These are phyloP conservation scores for Mortierella sp. DNA, from an alignment of 371 early-diverging fungal genomes.

Conservation along the genomic window DNA sequence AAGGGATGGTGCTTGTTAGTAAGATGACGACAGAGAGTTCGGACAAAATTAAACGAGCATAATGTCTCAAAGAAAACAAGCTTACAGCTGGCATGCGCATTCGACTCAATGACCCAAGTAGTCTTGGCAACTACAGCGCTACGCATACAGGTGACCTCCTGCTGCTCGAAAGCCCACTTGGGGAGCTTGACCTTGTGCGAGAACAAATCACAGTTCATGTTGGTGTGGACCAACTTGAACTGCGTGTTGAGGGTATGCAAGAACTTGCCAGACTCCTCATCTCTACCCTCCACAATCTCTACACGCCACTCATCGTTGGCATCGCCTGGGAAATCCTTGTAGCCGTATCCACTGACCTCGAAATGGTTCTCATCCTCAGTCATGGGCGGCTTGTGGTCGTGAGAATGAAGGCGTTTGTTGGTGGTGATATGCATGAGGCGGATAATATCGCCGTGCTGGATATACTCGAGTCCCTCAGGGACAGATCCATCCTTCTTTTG, in stretches of 20 bases:
- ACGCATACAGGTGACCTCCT: conserved; percentile 92
- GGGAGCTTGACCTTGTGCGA: conserved; percentile 89
- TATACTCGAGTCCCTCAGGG: conserved; percentile 62
- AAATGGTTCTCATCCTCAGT: conserved; percentile 92
- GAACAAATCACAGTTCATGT: conserved; percentile 82
- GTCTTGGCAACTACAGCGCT: conserved; percentile 74
- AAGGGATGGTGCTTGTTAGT: neutral
- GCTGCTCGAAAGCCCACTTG: conserved; percentile 97
- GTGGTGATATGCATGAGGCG: conserved; percentile 84
- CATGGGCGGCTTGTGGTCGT: conserved; percentile 89
- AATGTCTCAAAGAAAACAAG: neutral
- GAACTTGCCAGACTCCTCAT: conserved; percentile 62
- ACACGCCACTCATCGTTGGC: conserved; percentile 84
- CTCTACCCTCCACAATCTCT: conserved; percentile 69
- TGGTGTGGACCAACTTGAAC: conserved; percentile 82
- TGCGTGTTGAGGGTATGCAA: conserved; percentile 73
- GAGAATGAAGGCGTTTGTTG: conserved; percentile 83
- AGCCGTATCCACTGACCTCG: conserved; percentile 83
- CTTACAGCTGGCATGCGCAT: conserved; percentile 63
- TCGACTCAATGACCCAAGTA: conserved; percentile 75
- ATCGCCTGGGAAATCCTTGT: conserved; percentile 65
- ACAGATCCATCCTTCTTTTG: conserved; percentile 63
- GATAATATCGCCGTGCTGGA: conserved; percentile 77
- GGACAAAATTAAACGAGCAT: neutral
- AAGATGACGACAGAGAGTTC: neutral